Evolutionary conservation across 1,284 basidiomycete species (phyloP).

Genomic region (Boletus hoseneyae): DNA sequence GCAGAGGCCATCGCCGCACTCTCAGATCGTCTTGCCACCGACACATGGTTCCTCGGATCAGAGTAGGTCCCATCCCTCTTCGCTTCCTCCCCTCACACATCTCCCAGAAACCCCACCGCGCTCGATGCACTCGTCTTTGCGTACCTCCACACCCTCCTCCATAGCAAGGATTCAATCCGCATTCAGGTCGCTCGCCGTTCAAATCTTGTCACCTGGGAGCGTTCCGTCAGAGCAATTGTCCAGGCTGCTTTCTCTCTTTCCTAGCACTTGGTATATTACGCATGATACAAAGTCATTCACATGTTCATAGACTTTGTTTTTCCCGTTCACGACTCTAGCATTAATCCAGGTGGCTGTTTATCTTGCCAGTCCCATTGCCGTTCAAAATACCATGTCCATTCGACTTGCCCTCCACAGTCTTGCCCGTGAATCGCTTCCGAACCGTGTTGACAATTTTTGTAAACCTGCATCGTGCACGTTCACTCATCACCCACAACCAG

Average conservation of each 20-base stretch:
- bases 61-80: slow-evolving; percentile 44
- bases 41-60: slow-evolving; percentile 77
- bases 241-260: slow-evolving; percentile 44
- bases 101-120: slow-evolving; percentile 55
- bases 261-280: slow-evolving; percentile 20
- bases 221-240: slow-evolving; percentile 57
- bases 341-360: slow-evolving; percentile 14
- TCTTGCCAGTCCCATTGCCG: slow-evolving; percentile 19
- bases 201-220: slow-evolving; percentile 77
- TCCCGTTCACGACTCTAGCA: not conserved
- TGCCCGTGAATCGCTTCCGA: slow-evolving; percentile 46
- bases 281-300: slow-evolving; percentile 2
- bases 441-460: slow-evolving; percentile 62
- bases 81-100: slow-evolving; percentile 7
- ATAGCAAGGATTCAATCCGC: slow-evolving; percentile 46
- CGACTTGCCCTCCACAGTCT: slow-evolving; percentile 11
- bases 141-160: slow-evolving; percentile 65
- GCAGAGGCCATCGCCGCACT: slow-evolving; percentile 68
- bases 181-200: slow-evolving; percentile 64
- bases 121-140: slow-evolving; percentile 78
- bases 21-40: slow-evolving; percentile 66
- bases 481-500: not conserved
- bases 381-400: slow-evolving; percentile 15
- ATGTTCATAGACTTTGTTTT: not conserved
- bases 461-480: slow-evolving; percentile 45